phyloP scores from a whole-genome alignment of 805 yeast genomes.

The Saccharomycopsis babjevae region DNA sequence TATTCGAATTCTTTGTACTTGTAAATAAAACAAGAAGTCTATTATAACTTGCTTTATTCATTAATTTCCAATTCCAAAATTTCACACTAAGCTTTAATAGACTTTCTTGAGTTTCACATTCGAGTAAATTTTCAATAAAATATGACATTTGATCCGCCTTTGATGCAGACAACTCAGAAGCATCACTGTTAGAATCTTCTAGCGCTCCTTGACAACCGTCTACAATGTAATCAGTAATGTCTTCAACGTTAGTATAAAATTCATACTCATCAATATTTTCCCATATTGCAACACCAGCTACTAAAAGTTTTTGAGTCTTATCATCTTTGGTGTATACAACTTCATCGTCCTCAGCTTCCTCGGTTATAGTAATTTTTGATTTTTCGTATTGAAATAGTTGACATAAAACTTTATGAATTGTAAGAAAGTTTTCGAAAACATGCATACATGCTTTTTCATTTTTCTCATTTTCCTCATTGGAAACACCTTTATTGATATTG shows the following conservation, averaged over 20 bases:
- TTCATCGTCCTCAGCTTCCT: slow-evolving; percentile 22
- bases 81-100: slow-evolving; percentile 38
- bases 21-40: slow-evolving; percentile 48
- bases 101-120: slow-evolving; percentile 35
- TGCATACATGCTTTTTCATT: neutral
- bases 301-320: slow-evolving; percentile 1
- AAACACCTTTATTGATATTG: neutral
- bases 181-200: neutral
- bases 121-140: slow-evolving; percentile 35
- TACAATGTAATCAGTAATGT: slow-evolving; percentile 7
- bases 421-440: slow-evolving; percentile 18
- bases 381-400: slow-evolving; percentile 19
- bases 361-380: slow-evolving; percentile 10
- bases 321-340: slow-evolving; percentile 16
- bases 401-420: slow-evolving; percentile 30
- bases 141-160: slow-evolving; percentile 27
- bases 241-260: slow-evolving; percentile 53
- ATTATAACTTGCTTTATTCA: slow-evolving; percentile 64
- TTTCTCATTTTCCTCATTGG: neutral
- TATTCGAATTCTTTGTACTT: slow-evolving; percentile 36
- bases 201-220: neutral
- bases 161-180: slow-evolving; percentile 3
- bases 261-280: slow-evolving; percentile 41
- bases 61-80: slow-evolving; percentile 41
- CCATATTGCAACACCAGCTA: slow-evolving; percentile 7